Conservation (phyloP, 2,329 filamentous ascomycete genomes). For the Cladosporium halotolerans region DNA sequence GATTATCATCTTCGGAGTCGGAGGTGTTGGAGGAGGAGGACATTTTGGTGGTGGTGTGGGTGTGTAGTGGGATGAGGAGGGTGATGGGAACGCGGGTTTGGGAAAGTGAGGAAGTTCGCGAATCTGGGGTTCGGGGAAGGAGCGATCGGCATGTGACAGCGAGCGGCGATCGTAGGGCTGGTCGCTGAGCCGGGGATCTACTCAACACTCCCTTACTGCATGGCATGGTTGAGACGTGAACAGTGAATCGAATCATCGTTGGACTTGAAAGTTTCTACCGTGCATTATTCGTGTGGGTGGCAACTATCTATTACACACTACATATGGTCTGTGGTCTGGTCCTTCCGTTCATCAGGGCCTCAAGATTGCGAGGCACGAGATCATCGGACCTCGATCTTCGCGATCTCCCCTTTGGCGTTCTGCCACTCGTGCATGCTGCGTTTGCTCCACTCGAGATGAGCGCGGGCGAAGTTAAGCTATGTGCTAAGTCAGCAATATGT, state of each 20-base stretch:
- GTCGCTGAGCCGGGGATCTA: no score
- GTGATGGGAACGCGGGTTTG: not conserved
- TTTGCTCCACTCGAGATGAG: slow-evolving; percentile 89
- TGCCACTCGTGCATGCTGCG: slow-evolving; percentile 90
- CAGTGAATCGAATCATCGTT: no score
- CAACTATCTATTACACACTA: not conserved
- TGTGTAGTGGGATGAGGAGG: not conserved
- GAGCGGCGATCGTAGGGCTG: no score
- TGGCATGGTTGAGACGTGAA: no score
- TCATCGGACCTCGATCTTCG: slow-evolving; percentile 63
- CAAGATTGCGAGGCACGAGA: not conserved
- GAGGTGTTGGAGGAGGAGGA: slow-evolving; percentile 6
- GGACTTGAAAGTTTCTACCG: no score
- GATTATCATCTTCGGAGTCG: slow-evolving; percentile 17
- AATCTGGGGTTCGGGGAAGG: not conserved
- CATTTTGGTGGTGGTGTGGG: not conserved
- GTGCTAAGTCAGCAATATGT: not conserved
- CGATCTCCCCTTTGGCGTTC: slow-evolving; percentile 78
- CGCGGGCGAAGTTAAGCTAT: slow-evolving; percentile 84
- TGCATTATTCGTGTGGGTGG: no score
- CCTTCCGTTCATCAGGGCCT: not conserved
- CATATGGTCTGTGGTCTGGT: not conserved
- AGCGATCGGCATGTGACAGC: not conserved
- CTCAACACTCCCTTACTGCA: no score
- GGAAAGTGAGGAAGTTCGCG: not conserved